These are phyloP conservation scores for Hirschfeldia incana DNA, from an alignment of 345 rosid genomes.

Conservation along the genomic window DNA sequence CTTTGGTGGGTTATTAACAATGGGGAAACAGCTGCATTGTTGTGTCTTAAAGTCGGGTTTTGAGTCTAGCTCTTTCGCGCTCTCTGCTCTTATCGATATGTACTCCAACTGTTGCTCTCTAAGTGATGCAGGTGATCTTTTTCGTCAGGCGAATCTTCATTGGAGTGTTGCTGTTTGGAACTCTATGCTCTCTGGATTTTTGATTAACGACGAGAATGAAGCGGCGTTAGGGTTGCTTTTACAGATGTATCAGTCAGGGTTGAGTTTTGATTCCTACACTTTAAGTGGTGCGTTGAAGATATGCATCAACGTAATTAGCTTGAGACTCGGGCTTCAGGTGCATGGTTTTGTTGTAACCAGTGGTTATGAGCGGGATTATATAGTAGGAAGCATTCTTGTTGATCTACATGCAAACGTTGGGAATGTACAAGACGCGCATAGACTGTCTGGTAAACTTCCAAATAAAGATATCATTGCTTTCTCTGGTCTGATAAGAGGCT, in stretches of 20 bases:
- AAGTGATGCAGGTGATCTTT: slow-evolving; percentile 46
- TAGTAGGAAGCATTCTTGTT: slow-evolving; percentile 63
- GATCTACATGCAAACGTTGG: slow-evolving; percentile 61
- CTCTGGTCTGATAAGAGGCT: slow-evolving; percentile 61
- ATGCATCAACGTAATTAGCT: slow-evolving; percentile 52
- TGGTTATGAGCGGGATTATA: slow-evolving; percentile 58
- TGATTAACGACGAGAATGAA: slow-evolving; percentile 45
- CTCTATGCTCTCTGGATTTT: slow-evolving; percentile 65
- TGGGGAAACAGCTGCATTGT: slow-evolving; percentile 62
- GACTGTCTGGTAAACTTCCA: slow-evolving; percentile 53
- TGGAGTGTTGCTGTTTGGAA: slow-evolving; percentile 54
- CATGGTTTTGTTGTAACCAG: slow-evolving; percentile 56
- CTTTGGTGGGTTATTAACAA: slow-evolving; percentile 41
- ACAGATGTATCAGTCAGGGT: slow-evolving; percentile 44
- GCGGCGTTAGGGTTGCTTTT: slow-evolving; percentile 52
- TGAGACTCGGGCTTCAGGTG: slow-evolving; percentile 60
- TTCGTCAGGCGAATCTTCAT: slow-evolving; percentile 30
- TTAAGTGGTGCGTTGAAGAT: slow-evolving; percentile 60
- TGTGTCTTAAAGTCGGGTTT: slow-evolving; percentile 58
- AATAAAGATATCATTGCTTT: slow-evolving; percentile 61
- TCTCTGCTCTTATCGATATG: slow-evolving; percentile 71
- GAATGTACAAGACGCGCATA: slow-evolving; percentile 41
- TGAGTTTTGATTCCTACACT: slow-evolving; percentile 59
- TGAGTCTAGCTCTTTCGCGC: slow-evolving; percentile 48
- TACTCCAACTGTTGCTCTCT: slow-evolving; percentile 57